Evolutionary conservation across 495 filamentous ascomycete genomes (phyloP), one percentile per base, ranked within the genome.

Genomic region (Umbilicaria muhlenbergii): DNA sequence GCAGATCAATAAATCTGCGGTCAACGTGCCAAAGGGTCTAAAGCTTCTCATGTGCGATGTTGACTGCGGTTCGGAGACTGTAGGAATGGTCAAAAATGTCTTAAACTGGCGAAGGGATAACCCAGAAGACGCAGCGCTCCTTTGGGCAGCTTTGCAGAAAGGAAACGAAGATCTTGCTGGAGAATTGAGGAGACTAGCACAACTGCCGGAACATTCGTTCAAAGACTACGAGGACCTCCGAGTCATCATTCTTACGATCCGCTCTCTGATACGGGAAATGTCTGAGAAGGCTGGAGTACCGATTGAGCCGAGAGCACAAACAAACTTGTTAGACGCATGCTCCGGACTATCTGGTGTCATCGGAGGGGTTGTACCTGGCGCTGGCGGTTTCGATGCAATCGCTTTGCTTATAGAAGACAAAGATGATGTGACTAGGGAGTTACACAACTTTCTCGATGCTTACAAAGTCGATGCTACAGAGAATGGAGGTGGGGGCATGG

Each of bases 41-140:
- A 68, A 77, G 38, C 63, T 98, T 47, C 77, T 93, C 7, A 86
- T 98, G 76, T 93, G 86, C 47, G 91, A 98, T 56, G 91, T 98
- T 13, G 82, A 92, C 58, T 94, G 91, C 53, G 91, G 91, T 36
- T 84, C 78, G n/a, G 69, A 89, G 57, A 94, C 89, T 11, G 87
- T 89, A 0, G 77, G 86, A 5, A 94, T 98, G 89, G 91, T 94
- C 18, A 92, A 84, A 67, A 74, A 81, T 56, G 82, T 98, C 13
- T 67, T 95, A 3, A 70, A 70, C 36, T 98, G 91, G 91, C 70
- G 81, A 47, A 77, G 77, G 34, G 60, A 71, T 34, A 77, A 88
- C 31, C 64, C 66, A 11, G 63, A 69, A n/a, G 77, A 72, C 16
- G 81, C 89, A 11, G 72, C 75, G 44, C 50, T 56, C 43, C 60